Conservation (phyloP, 805 yeast species). For the Kodamaea nitidulidarum region DNA sequence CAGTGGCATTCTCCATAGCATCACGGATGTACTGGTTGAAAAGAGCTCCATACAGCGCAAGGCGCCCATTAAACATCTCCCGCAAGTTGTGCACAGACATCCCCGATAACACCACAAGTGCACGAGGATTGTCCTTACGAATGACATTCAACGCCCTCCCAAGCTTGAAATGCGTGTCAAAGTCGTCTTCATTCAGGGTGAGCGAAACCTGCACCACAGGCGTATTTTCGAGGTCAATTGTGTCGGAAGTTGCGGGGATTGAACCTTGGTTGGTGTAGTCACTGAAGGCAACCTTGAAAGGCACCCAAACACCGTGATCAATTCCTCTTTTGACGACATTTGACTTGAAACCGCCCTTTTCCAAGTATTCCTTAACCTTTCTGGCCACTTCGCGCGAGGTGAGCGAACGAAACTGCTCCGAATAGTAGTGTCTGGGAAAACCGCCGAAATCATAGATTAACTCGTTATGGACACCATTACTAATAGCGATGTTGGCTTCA, state of each 20-base stretch:
- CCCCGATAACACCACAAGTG: conserved; percentile 61
- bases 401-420: conserved; percentile 55
- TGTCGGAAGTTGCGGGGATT: conserved; percentile 13
- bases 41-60: conserved; percentile 46
- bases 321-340: conserved; percentile 55
- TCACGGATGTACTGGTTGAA: conserved; percentile 48
- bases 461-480: conserved; percentile 36
- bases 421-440: conserved; percentile 62
- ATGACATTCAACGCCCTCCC: conserved; percentile 54
- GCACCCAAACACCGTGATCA: conserved; percentile 85
- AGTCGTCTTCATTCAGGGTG: conserved; percentile 34
- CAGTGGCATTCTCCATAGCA: conserved; percentile 25
- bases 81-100: conserved; percentile 75
- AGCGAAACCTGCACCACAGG: conserved; percentile 52
- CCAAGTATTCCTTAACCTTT: conserved; percentile 40
- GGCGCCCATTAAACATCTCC: conserved; percentile 35
- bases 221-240: conserved; percentile 39
- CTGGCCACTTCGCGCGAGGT: conserved; percentile 42
- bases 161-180: conserved; percentile 44
- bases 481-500: conserved; percentile 43
- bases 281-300: conserved; percentile 64
- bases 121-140: conserved; percentile 35
- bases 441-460: conserved; percentile 74
- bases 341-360: conserved; percentile 41
- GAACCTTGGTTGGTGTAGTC: conserved; percentile 30